phyloP scores from a whole-genome alignment of 805 yeast genomes.

The Saccharomycopsis sp. region DNA sequence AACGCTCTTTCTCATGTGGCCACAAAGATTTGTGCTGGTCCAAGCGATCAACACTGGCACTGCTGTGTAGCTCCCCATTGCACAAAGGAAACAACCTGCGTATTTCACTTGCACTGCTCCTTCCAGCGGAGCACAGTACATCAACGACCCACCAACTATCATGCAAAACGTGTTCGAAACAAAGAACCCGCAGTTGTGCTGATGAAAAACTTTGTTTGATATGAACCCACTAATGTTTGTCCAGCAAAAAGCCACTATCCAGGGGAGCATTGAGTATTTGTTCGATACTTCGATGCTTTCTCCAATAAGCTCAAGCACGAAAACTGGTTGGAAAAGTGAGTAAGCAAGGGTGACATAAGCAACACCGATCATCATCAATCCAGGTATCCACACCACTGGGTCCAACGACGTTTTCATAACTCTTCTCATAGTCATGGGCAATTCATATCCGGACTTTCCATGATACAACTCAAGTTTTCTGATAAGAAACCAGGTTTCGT shows the following conservation, averaged over 20 bases:
- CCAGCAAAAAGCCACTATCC: conserved; percentile 14
- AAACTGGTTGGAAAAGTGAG: conserved; percentile 63
- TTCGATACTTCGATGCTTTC: conserved; percentile 43
- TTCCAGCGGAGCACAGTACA: conserved; percentile 35
- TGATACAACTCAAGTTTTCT: conserved; percentile 49
- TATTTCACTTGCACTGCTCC: conserved; percentile 33
- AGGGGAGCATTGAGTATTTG: conserved; percentile 54
- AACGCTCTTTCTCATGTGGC: conserved; percentile 50
- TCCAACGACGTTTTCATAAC: conserved; percentile 45
- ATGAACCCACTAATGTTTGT: conserved; percentile 3
- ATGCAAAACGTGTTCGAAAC: conserved; percentile 29
- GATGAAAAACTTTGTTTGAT: conserved; percentile 34
- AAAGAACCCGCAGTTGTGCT: conserved; percentile 38
- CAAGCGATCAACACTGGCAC: conserved; percentile 64
- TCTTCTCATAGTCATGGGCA: conserved; percentile 37
- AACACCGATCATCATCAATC: conserved; percentile 52
- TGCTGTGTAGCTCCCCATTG: conserved; percentile 51
- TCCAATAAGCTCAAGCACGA: conserved; percentile 49
- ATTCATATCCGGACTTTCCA: conserved; percentile 43
- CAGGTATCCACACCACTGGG: conserved; percentile 46
- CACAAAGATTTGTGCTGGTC: conserved; percentile 30
- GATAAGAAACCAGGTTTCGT: conserved; percentile 45
- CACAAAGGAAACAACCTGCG: conserved; percentile 43
- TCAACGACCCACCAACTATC: conserved; percentile 45
- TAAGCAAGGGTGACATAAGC: conserved; percentile 65